A percentile compares a stretch with the other conserved stretches of the same genome.
Evolutionary conservation across 2,329 filamentous ascomycete species (phyloP).

Genomic region (Talaromyces albobiverticillius): DNA sequence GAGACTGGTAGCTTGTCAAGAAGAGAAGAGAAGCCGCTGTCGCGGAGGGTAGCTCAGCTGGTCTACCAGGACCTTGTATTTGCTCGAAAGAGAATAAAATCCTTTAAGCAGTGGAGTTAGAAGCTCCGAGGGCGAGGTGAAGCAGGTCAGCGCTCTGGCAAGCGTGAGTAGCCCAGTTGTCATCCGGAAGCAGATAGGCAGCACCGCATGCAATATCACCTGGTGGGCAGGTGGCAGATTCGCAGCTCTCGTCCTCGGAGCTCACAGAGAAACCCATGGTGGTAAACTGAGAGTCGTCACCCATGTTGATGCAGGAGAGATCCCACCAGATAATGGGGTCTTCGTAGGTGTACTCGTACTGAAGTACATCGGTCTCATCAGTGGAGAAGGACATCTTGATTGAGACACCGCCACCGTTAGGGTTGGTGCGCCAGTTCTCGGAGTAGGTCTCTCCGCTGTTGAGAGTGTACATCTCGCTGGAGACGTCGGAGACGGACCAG

Average conservation of each 20-base stretch:
- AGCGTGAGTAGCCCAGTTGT: constrained; percentile 41
- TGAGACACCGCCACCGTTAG: constrained; percentile 40
- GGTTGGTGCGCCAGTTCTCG: constrained; percentile 33
- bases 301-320: constrained; percentile 38
- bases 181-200: constrained; percentile 39
- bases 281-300: constrained; percentile 30
- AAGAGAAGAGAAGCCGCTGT: constrained; percentile 1
- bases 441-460: constrained; percentile 33
- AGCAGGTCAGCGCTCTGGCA: constrained; percentile 36
- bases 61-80: neutral
- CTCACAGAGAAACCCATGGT: constrained; percentile 34
- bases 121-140: constrained; percentile 30
- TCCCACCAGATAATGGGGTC: constrained; percentile 37
- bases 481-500: constrained; percentile 38
- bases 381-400: constrained; percentile 38
- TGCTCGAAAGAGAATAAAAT: neutral
- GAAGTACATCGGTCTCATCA: constrained; percentile 35
- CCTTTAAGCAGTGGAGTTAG: constrained; percentile 4
- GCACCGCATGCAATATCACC: constrained; percentile 34
- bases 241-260: constrained; percentile 29
- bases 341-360: constrained; percentile 40
- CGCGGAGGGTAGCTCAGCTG: neutral
- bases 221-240: constrained; percentile 31
- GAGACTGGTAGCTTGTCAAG: constrained; percentile 5
- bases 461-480: constrained; percentile 34